phyloP scores from a whole-genome alignment of 176 grass and related monocot genomes.

The Aegilops longissima region DNA sequence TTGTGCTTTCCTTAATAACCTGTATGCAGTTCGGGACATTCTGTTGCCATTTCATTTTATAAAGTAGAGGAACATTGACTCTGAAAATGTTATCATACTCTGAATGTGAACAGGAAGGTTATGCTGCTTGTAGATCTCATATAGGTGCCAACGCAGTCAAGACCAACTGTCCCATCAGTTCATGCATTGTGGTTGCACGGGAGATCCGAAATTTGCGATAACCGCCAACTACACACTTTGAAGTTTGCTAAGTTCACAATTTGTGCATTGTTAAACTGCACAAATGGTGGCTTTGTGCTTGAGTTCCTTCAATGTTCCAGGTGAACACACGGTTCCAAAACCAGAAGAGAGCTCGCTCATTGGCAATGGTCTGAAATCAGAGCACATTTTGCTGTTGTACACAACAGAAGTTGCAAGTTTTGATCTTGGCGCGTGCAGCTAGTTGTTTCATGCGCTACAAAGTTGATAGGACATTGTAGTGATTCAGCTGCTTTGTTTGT shows the following conservation, averaged over 20 bases:
- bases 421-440: not conserved
- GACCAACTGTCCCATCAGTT: conserved; percentile 65
- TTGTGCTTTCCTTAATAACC: not conserved
- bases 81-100: conserved; percentile 13
- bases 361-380: not conserved
- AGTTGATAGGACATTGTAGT: not conserved
- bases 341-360: not conserved
- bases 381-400: not conserved
- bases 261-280: not conserved
- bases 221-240: not conserved
- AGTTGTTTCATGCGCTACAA: not conserved
- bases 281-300: not conserved
- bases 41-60: not conserved
- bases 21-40: not conserved
- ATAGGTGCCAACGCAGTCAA: conserved; percentile 77
- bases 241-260: not conserved
- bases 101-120: conserved; percentile 65
- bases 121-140: conserved; percentile 78
- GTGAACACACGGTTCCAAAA: not conserved
- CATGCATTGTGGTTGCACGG: conserved; percentile 48
- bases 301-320: not conserved
- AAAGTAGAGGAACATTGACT: not conserved
- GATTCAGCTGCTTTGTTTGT: not conserved
- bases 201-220: conserved; percentile 39
- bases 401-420: not conserved